Conservation (phyloP, 1,139 yeast genomes). For the Wickerhamomyces sp. region DNA sequence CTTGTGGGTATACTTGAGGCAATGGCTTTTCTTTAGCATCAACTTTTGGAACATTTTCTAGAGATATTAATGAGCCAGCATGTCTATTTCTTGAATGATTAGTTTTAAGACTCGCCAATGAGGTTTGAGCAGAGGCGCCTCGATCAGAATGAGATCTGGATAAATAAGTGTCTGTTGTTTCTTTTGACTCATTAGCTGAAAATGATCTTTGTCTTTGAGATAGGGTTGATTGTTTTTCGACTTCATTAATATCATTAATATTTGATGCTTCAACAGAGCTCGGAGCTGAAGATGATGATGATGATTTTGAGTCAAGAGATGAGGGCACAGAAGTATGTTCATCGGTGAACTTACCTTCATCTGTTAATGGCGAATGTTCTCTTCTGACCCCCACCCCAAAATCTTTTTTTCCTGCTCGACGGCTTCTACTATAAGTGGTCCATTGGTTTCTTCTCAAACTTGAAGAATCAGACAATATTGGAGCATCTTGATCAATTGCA, state of each 20-base stretch:
- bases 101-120: slow-evolving; percentile 13
- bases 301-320: neutral
- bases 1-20: neutral
- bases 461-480: slow-evolving; percentile 21
- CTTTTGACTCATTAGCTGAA: neutral
- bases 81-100: slow-evolving; percentile 26
- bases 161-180: slow-evolving; percentile 1
- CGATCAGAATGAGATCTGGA: slow-evolving; percentile 20
- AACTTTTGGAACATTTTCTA: slow-evolving; percentile 4
- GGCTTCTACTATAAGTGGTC: slow-evolving; percentile 32
- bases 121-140: no score
- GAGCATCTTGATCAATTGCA: slow-evolving; percentile 23
- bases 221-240: neutral
- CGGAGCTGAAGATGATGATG: no score
- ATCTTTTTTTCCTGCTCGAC: slow-evolving; percentile 12
- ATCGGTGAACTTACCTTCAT: slow-evolving; percentile 5
- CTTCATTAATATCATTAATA: slow-evolving; percentile 3
- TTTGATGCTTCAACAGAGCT: no score
- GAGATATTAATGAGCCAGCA: slow-evolving; percentile 20
- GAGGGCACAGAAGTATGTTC: neutral
- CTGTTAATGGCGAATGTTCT: slow-evolving; percentile 19
- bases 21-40: slow-evolving; percentile 7
- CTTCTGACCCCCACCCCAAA: slow-evolving; percentile 9
- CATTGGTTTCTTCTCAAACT: slow-evolving; percentile 31
- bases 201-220: slow-evolving; percentile 4